Conservation (phyloP, 176 grass and related monocot genomes). For the Tillandsia leiboldiana region DNA sequence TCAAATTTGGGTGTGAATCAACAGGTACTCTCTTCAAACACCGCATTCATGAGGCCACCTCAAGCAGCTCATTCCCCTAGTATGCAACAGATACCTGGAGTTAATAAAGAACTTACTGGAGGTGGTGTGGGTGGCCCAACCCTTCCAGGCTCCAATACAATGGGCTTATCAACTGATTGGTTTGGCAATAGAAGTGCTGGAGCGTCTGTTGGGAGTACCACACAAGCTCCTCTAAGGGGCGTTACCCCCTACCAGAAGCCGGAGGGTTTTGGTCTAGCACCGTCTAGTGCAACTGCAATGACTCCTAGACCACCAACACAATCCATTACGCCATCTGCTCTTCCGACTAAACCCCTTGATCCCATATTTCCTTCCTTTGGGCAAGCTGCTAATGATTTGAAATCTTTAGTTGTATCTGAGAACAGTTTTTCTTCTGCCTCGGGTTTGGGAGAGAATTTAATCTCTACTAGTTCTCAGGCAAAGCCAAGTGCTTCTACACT, state of each 20-base stretch:
- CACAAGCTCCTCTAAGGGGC: conserved; percentile 34
- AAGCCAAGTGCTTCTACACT: conserved; percentile 29
- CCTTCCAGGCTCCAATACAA: conserved; percentile 9
- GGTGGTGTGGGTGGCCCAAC: conserved; percentile 38
- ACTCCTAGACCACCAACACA: conserved; percentile 44
- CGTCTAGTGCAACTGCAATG: conserved; percentile 37
- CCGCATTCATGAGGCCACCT: conserved; percentile 48
- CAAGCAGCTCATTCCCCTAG: conserved; percentile 25
- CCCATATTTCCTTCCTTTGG: conserved; percentile 23
- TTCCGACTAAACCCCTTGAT: conserved; percentile 39
- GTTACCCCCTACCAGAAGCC: conserved; percentile 27
- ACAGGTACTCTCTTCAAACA: conserved; percentile 43
- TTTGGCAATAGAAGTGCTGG: conserved; percentile 33
- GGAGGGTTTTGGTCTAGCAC: conserved; percentile 46
- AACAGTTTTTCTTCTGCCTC: conserved; percentile 51
- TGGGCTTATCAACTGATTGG: conserved; percentile 47
- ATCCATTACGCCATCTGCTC: conserved; percentile 40
- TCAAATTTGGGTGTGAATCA: conserved; percentile 57
- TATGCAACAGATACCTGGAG: conserved; percentile 27
- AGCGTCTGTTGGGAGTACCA: conserved; percentile 26
- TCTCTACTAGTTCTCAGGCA: conserved; percentile 57
- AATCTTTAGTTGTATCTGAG: conserved; percentile 56
- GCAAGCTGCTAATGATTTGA: conserved; percentile 29
- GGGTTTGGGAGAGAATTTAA: conserved; percentile 48
- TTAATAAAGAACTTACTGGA: conserved; percentile 36